A percentile compares a stretch with the other conserved stretches of the same genome.
Conservation (phyloP, 208 protist genomes). For the Leishmania braziliensis region DNA sequence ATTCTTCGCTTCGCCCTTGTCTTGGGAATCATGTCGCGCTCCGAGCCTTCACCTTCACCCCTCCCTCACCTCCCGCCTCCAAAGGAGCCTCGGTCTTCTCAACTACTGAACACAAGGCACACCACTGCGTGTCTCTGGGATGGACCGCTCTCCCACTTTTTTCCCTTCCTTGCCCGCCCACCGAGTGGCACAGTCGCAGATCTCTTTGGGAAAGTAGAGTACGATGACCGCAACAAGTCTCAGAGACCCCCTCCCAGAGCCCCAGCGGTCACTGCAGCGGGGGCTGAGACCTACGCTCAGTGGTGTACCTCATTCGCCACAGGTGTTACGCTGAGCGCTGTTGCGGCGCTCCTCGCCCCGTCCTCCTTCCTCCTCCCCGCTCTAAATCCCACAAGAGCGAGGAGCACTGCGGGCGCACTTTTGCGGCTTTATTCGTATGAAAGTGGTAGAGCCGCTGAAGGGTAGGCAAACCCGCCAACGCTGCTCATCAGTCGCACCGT, state of each 20-base stretch:
- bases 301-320: neutral
- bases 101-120: neutral
- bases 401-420: neutral
- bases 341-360: neutral
- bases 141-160: neutral
- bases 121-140: neutral
- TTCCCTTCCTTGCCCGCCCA: neutral
- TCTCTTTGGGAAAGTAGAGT: neutral
- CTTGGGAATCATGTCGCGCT: neutral
- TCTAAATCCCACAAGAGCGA: neutral
- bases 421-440: neutral
- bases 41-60: neutral
- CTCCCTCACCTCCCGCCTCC: neutral
- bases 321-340: neutral
- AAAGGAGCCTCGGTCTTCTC: neutral
- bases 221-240: neutral
- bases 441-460: neutral
- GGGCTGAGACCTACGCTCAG: neutral
- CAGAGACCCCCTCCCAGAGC: neutral
- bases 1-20: neutral
- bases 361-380: neutral
- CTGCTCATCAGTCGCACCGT: slow-evolving; percentile 1
- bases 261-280: neutral
- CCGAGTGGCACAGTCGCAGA: neutral
- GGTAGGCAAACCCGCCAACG: neutral